Base-by-base conservation (phyloP, 352 stramenopile genomes). In the Phytophthora pinifolia region DNA sequence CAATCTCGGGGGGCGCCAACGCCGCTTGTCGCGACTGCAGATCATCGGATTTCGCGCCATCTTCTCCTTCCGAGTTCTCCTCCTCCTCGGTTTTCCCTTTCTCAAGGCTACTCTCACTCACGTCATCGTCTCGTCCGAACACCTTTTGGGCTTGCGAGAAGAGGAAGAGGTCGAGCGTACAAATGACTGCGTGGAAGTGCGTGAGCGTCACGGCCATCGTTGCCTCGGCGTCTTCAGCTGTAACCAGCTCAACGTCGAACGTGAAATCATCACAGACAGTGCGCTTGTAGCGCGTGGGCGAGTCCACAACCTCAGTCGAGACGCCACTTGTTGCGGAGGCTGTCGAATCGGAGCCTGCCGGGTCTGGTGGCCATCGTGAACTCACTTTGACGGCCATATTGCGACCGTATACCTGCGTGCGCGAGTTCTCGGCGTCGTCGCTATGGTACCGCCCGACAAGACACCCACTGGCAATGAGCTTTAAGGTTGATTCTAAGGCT, bases 261-360 rank as follows among this genome's bases (percentile, higher is more conserved):
- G 73, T 76, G 46, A 89, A 91, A 42, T 91, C 79, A 29, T 91
- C 79, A 41, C 81, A 91, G 0, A 89, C 46, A n/a, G 78, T 68
- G 2, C 81, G 76, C 9, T 74, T 59, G 53, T 88, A 88, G 29
- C 70, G 51, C 1, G 47, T 35, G 0, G 38, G 41, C 29, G 17
- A 22, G 25, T 30, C 44, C n/a, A 45, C 33, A 31, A 41, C 9
- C 15, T 13, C 33, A 34, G 32, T 29, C 6, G 41, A 10, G 14
- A 12, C 32, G 12, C 17, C 37, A 31, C 33, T 50, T 17, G 42
- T 14, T 42, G 48, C 12, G 42, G 52, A 31, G 18, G 29, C 20
- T 13, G 30, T 12, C 25, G 46, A 20, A 49, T 32, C 36, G 7
- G 62, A 48, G 3, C 27, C 9, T 27, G 36, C 15, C 5, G 48